phyloP scores from a whole-genome alignment of 257 asterid genomes.

The Solanum neorickii region DNA sequence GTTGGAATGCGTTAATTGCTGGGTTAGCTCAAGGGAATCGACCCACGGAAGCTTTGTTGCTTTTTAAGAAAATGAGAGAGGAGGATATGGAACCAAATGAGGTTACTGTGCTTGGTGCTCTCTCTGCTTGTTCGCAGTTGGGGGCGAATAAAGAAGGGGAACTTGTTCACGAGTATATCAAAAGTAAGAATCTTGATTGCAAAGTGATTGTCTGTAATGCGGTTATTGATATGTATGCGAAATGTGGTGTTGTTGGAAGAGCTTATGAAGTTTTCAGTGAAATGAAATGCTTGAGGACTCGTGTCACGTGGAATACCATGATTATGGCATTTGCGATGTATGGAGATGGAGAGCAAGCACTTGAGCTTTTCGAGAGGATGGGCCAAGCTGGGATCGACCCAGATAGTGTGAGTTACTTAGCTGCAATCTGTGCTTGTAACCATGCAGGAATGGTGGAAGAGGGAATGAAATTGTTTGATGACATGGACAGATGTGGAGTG shows the following conservation, averaged over 20 bases:
- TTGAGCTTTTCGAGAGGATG: slow-evolving; percentile 42
- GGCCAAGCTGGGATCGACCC: slow-evolving; percentile 18
- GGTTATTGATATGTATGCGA: slow-evolving; percentile 69
- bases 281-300: slow-evolving; percentile 38
- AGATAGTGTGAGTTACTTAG: slow-evolving; percentile 57
- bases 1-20: slow-evolving; percentile 81
- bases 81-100: slow-evolving; percentile 44
- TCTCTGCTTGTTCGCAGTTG: slow-evolving; percentile 82
- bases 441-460: slow-evolving; percentile 93
- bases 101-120: slow-evolving; percentile 76
- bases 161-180: slow-evolving; percentile 32
- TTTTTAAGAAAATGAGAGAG: slow-evolving; percentile 46
- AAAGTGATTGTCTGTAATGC: slow-evolving; percentile 82
- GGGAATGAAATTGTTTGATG: slow-evolving; percentile 51
- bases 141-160: slow-evolving; percentile 64
- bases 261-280: slow-evolving; percentile 40
- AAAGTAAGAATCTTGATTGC: slow-evolving; percentile 19
- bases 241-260: slow-evolving; percentile 71
- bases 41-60: slow-evolving; percentile 50
- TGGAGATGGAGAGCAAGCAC: slow-evolving; percentile 64
- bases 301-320: slow-evolving; percentile 89
- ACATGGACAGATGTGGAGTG: slow-evolving; percentile 44
- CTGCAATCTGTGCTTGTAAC: slow-evolving; percentile 79
- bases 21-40: slow-evolving; percentile 87
- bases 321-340: slow-evolving; percentile 84